Conservation (phyloP, 2,329 filamentous ascomycete species). For the Endoconidiophora laricicola region DNA sequence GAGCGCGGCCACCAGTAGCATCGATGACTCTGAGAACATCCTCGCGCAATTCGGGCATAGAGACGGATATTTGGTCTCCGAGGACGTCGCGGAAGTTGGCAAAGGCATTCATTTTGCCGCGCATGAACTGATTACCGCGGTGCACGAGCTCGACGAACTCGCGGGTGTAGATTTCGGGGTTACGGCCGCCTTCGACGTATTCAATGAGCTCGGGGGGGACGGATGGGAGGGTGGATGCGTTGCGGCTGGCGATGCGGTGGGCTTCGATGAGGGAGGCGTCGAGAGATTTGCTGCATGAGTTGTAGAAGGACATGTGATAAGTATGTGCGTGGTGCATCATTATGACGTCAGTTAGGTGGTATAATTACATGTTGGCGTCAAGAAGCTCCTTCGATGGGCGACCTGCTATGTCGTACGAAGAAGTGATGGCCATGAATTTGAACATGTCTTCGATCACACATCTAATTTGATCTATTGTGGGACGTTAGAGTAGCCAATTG, state of each 20-base stretch:
- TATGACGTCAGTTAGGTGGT: background rate
- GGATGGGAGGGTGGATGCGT: constrained; percentile 26
- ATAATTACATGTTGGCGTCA: constrained; percentile 30
- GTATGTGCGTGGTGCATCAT: background rate
- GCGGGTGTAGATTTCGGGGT: constrained; percentile 58
- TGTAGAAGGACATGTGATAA: constrained; percentile 1
- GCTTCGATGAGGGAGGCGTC: constrained; percentile 24
- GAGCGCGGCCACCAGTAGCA: constrained; percentile 23
- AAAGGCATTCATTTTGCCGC: constrained; percentile 48
- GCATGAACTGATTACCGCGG: constrained; percentile 48
- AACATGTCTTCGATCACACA: constrained; percentile 47
- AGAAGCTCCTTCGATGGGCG: constrained; percentile 39
- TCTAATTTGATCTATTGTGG: constrained; percentile 36
- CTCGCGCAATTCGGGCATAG: constrained; percentile 41
- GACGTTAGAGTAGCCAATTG: background rate
- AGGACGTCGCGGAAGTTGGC: constrained; percentile 43
- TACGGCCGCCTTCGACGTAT: constrained; percentile 55
- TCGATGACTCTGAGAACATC: constrained; percentile 36
- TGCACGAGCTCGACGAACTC: constrained; percentile 56
- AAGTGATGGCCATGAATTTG: constrained; percentile 45
- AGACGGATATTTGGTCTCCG: constrained; percentile 37
- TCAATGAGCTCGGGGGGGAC: constrained; percentile 47
- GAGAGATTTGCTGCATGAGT: constrained; percentile 22
- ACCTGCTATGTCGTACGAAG: constrained; percentile 37
- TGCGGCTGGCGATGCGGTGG: constrained; percentile 25